Evolutionary conservation across 441 rosid species (phyloP), one percentile per base, ranked within the genome.

Genomic region (Bruguiera hainesii): DNA sequence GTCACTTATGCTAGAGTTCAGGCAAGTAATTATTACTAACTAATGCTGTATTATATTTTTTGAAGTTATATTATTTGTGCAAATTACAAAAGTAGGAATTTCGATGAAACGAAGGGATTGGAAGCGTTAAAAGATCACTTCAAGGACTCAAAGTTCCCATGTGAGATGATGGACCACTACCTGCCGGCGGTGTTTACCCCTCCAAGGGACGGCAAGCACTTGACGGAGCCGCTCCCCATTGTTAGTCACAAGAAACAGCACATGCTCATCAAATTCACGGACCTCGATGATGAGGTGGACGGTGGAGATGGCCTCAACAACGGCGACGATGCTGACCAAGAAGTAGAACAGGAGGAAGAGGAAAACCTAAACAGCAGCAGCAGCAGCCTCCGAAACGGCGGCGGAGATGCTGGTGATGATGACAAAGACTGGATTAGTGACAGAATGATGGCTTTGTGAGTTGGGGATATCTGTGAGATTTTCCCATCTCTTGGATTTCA

Each of bases 1-100:
- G 87, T 94, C 61, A 83, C 93, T n/a, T 94, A 91, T 48, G 97
- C 97, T 0, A 88, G 98, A 80, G 92, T 94, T 73, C 98, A 88
- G 93, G 98, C 90, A 76, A 18, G 20, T 58, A 26, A 10, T 20
- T 53, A 3, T 2, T 48, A 19, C 53, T 23, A 3, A 31, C 49
- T n/a, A 21, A 1, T 25, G 13, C 13, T 0, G 11, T 13, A 16
- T 53, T 26, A 21, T 10, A 21, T 23, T 7, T 53, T 53, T n/a
- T 23, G 16, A 3, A 13, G 16, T 51, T 3, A 21, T 18, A 1
- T 23, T 37, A 13, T 64, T 1, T 35, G 18, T 33, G 16, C 35
- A 60, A 52, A 46, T 25, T 9, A 28, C 21, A 50, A 7, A 63
- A 51, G 7, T 4, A 28, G 8, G 7, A 2, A 37, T 16, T 42